phyloP scores from a whole-genome alignment of 1,139 yeast genomes.

The Kurtzmaniella natalensis region DNA sequence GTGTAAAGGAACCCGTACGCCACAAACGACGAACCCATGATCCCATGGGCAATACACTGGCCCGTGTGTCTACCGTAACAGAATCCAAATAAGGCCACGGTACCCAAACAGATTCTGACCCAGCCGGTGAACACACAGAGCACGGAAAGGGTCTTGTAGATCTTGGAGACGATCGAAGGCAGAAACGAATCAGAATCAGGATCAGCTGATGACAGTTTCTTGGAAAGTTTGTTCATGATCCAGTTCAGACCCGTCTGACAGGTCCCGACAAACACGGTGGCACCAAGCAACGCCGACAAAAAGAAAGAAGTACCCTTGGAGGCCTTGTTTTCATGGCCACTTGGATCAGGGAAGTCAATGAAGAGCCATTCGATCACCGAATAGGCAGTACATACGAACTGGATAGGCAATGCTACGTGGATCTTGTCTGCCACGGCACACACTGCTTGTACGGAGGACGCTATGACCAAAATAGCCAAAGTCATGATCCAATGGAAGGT shows the following conservation, averaged over 20 bases:
- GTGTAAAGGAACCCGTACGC: constrained; percentile 69
- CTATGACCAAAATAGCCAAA: constrained; percentile 38
- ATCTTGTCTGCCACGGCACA: constrained; percentile 51
- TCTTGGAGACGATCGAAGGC: constrained; percentile 14
- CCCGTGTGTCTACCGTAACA: constrained; percentile 71
- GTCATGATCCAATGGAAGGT: constrained; percentile 63
- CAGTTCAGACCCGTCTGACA: constrained; percentile 50
- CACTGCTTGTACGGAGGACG: constrained; percentile 53
- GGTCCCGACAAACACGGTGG: constrained; percentile 50
- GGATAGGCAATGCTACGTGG: constrained; percentile 45
- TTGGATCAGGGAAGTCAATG: constrained; percentile 57
- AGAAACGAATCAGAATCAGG: background rate
- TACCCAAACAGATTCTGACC: constrained; percentile 76
- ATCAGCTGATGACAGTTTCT: constrained; percentile 5
- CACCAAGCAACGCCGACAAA: constrained; percentile 41
- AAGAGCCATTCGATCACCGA: constrained; percentile 52
- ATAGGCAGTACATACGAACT: constrained; percentile 44
- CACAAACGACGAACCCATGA: constrained; percentile 89
- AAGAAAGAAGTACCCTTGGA: constrained; percentile 66
- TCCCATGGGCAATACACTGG: constrained; percentile 94
- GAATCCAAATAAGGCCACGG: constrained; percentile 80
- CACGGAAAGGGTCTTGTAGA: constrained; percentile 47
- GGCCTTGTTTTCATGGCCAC: constrained; percentile 62
- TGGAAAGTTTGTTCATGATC: constrained; percentile 32
- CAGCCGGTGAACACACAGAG: constrained; percentile 50